A percentile compares a stretch with the other conserved stretches of the same genome.
These are phyloP conservation scores for Suillus luteus DNA, from an alignment of 768 basidiomycete species.

Conservation along the genomic window DNA sequence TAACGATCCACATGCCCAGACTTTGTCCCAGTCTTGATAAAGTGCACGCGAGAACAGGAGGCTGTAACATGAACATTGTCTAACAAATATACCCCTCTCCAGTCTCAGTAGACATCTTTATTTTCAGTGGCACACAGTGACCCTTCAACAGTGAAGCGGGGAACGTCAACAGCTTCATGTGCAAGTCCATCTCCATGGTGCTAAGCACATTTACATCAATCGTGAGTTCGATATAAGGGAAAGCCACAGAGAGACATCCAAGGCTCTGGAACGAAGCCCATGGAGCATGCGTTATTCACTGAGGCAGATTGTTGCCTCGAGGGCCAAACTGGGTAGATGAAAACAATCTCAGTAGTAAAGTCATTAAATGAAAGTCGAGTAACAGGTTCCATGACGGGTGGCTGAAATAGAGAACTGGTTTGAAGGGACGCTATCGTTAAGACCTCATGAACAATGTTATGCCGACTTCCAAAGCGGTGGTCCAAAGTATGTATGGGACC, in stretches of 20 bases:
- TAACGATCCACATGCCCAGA: neutral
- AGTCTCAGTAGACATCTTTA: neutral
- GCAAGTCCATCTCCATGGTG: neutral
- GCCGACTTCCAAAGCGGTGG: too few species aligned
- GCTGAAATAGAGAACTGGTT: too few species aligned
- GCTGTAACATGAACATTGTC: neutral
- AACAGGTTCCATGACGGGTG: too few species aligned
- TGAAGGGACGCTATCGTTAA: too few species aligned
- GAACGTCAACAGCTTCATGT: neutral
- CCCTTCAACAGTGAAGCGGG: neutral
- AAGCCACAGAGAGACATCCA: neutral
- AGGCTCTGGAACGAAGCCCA: conserved; percentile 34
- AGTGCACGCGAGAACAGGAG: neutral
- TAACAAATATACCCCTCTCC: neutral
- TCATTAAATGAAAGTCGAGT: too few species aligned
- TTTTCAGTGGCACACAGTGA: too few species aligned
- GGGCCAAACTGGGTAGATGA: too few species aligned
- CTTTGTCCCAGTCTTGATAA: neutral
- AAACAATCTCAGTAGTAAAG: too few species aligned
- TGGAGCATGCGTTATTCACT: conserved; percentile 18
- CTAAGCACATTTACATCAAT: neutral
- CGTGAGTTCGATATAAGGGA: neutral
- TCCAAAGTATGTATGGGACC: conserved; percentile 6
- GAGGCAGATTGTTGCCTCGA: conserved; percentile 2
- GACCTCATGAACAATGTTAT: too few species aligned